Conservation (phyloP, 495 filamentous ascomycete species). For the Monascus purpureus region DNA sequence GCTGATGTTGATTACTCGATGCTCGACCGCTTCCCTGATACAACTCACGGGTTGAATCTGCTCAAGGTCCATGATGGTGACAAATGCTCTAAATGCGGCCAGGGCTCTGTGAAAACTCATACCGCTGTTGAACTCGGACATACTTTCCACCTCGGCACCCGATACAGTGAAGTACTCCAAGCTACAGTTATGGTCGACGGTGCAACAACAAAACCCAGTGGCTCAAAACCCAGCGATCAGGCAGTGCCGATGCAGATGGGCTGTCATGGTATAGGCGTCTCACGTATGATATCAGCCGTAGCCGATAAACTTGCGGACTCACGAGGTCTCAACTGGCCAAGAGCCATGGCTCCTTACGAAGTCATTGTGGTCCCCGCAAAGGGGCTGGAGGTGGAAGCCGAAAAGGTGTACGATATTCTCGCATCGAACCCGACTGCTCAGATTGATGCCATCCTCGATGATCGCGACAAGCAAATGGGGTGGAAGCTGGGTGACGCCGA, state of each 20-base stretch:
- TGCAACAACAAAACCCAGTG: constrained; percentile 6
- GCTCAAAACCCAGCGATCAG: constrained; percentile 9
- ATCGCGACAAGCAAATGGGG: constrained; percentile 50
- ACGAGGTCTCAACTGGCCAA: constrained; percentile 79
- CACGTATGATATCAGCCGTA: constrained; percentile 76
- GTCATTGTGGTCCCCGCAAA: constrained; percentile 51
- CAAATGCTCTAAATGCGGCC: constrained; percentile 51
- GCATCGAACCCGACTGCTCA: constrained; percentile 6
- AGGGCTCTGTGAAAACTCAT: constrained; percentile 49
- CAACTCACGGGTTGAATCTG: constrained; percentile 34
- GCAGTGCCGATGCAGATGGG: constrained; percentile 71
- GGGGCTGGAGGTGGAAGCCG: constrained; percentile 31
- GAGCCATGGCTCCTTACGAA: constrained; percentile 74
- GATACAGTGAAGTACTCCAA: constrained; percentile 64
- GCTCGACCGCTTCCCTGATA: constrained; percentile 28
- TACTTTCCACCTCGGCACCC: constrained; percentile 84
- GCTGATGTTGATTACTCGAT: constrained; percentile 25
- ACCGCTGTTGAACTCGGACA: constrained; percentile 82
- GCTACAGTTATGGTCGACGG: constrained; percentile 39
- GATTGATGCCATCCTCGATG: constrained; percentile 61
- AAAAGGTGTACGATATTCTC: constrained; percentile 48
- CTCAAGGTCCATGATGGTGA: constrained; percentile 55
- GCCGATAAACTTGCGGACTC: constrained; percentile 59
- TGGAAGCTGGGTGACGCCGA: constrained; percentile 89
- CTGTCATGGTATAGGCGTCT: constrained; percentile 90